Evolutionary conservation across 768 basidiomycete genomes (phyloP).

Genomic region (Pisolithus marmoratus): DNA sequence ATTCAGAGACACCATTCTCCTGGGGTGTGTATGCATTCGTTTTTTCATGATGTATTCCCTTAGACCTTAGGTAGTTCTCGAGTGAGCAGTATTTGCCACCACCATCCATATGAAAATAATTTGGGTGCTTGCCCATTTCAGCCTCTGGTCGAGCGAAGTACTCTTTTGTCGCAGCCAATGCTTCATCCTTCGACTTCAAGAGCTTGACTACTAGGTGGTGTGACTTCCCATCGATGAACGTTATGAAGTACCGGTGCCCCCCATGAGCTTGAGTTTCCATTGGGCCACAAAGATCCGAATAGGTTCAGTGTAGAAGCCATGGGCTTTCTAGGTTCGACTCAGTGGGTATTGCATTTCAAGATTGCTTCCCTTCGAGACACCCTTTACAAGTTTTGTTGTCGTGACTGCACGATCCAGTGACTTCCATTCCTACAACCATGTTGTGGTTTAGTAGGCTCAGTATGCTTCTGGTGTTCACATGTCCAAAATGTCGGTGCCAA

Average conservation of each 20-base stretch:
- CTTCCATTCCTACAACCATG: background rate
- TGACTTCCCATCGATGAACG: too few species aligned
- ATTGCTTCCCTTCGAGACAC: background rate
- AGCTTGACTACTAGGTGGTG: too few species aligned
- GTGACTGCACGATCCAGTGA: background rate
- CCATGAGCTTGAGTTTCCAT: too few species aligned
- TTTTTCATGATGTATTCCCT: constrained; percentile 3
- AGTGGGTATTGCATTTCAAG: background rate
- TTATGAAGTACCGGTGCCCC: too few species aligned
- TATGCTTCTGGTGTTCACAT: background rate
- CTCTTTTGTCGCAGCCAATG: background rate
- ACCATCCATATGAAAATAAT: constrained; percentile 5
- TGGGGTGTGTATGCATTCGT: constrained; percentile 4
- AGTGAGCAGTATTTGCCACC: constrained; percentile 24
- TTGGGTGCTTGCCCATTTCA: background rate
- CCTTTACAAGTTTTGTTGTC: background rate
- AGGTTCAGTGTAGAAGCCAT: too few species aligned
- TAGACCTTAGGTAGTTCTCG: constrained; percentile 12
- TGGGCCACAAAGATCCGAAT: background rate
- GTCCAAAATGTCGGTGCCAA: too few species aligned
- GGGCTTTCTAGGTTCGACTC: background rate
- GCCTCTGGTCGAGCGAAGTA: background rate
- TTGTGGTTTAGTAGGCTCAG: background rate
- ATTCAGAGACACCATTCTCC: constrained; percentile 1
- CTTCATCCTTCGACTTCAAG: background rate